phyloP scores from a whole-genome alignment of 2,329 filamentous ascomycete species.

The Elsinoe arachidis region DNA sequence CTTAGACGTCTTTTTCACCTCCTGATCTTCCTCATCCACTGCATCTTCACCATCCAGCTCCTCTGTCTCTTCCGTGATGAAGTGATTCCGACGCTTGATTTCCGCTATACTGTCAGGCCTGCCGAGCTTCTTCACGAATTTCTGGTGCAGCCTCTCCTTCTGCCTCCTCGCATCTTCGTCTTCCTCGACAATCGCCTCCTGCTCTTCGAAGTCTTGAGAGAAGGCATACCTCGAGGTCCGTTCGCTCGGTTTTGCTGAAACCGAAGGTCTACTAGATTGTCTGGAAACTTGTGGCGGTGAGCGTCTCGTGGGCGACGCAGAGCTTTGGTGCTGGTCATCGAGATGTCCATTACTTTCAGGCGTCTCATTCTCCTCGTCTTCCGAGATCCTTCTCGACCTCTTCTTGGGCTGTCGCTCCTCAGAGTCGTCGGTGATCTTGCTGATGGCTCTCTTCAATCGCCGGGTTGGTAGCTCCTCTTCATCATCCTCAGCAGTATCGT shows the following conservation, averaged over 20 bases:
- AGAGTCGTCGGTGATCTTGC: conserved; percentile 12
- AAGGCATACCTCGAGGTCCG: conserved; percentile 54
- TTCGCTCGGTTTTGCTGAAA: conserved; percentile 26
- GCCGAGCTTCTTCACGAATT: conserved; percentile 85
- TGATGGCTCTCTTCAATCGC: conserved; percentile 20
- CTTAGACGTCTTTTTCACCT: conserved; percentile 36
- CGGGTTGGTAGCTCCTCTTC: conserved; percentile 34
- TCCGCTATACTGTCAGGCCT: conserved; percentile 70
- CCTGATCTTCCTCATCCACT: conserved; percentile 49
- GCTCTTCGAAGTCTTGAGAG: conserved; percentile 28
- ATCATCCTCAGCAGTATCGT: conserved; percentile 31
- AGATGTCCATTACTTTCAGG: not conserved
- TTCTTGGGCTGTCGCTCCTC: conserved; percentile 19
- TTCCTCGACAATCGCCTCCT: conserved; percentile 31
- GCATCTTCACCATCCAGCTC: conserved; percentile 45
- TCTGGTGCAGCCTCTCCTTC: conserved; percentile 66
- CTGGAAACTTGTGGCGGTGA: conserved; percentile 22
- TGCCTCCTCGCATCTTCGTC: conserved; percentile 46
- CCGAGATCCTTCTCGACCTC: conserved; percentile 13
- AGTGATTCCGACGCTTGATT: conserved; percentile 52
- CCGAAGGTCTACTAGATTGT: conserved; percentile 16
- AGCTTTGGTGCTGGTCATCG: conserved; percentile 5
- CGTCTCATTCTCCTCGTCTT: conserved; percentile 13
- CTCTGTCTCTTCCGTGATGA: conserved; percentile 46
- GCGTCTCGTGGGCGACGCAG: conserved; percentile 13